Evolutionary conservation across 371 early-diverging fungal genomes (phyloP), one percentile per base, ranked within the genome.

Genomic region (Mucor saturninus): DNA sequence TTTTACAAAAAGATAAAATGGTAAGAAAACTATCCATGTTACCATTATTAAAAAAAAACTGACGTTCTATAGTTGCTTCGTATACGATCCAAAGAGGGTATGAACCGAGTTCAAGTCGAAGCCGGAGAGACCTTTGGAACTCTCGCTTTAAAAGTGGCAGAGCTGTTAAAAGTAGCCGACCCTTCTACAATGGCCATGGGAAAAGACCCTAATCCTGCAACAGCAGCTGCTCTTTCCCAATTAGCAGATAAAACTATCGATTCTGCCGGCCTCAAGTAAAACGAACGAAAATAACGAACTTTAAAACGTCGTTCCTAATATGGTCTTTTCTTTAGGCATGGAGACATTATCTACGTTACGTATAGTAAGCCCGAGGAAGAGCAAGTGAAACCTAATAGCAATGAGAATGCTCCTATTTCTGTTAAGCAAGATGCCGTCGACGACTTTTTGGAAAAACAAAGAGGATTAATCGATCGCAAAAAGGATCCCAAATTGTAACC

Each of bases 61-160:
- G 4, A 35, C 35, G 35, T 11, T 2, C 1, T 53, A 13, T 43
- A 88, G 89, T 74, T 94, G 62, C 84, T 96, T 52, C 90, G 96
- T 61, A 77, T 95, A 58, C 87, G 95, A 54, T 86, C 93, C 40
- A 90, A 90, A 54, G 90, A 91, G 38, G 95, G 94, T 57, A 94
- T 92, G 81, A 70, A 76, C 72, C 86, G 96, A 40, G 71, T 96
- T 26, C 87, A 91, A 51, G 83, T 89, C 43, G 87, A 89, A 39
- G 76, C 86, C 1, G 66, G 56, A 15, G 88, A 86, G 32, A 85
- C 80, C 30, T 74, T 88, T 54, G 65, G 56, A 7, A 61, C 77
- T n/a, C 73, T 92, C 21, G 78, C 74, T 42, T 62, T 80, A 45
- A 86, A 90, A 85, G 86, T 91, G 67, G 77, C 77, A 6, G 61